These are phyloP conservation scores for Neltuma alba DNA, from an alignment of 306 rosid species.

Conservation along the genomic window DNA sequence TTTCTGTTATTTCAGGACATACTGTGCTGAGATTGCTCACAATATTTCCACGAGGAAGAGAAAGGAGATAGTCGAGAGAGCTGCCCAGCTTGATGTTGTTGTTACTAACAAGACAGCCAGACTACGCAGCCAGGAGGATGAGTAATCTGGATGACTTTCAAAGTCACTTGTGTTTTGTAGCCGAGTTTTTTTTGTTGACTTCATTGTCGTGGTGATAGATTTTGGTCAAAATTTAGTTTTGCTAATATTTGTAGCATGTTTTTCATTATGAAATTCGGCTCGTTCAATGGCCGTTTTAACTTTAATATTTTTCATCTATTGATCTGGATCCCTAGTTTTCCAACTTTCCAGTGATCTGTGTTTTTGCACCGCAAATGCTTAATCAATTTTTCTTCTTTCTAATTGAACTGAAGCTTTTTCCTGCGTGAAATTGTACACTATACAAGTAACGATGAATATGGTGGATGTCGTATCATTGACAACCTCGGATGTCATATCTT, in stretches of 20 bases:
- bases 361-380: background rate
- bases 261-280: slow-evolving; percentile 13
- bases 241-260: background rate
- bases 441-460: background rate
- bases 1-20: slow-evolving; percentile 49
- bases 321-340: background rate
- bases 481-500: background rate
- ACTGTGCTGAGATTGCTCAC: slow-evolving; percentile 90
- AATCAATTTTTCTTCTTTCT: background rate
- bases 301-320: background rate
- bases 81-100: slow-evolving; percentile 85
- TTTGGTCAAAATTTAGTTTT: slow-evolving; percentile 8
- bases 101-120: slow-evolving; percentile 89
- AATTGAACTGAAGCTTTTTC: no score
- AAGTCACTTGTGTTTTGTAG: slow-evolving; percentile 31
- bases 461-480: background rate
- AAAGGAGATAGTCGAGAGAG: slow-evolving; percentile 81
- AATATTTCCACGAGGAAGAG: slow-evolving; percentile 79
- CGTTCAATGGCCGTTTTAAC: background rate
- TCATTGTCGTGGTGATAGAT: background rate
- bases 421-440: background rate
- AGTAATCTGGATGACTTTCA: slow-evolving; percentile 41
- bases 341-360: no score
- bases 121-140: slow-evolving; percentile 91
- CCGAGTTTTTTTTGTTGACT: slow-evolving; percentile 5